Base-by-base conservation (phyloP, 208 protist genomes). In the Spironucleus salmonicida region DNA sequence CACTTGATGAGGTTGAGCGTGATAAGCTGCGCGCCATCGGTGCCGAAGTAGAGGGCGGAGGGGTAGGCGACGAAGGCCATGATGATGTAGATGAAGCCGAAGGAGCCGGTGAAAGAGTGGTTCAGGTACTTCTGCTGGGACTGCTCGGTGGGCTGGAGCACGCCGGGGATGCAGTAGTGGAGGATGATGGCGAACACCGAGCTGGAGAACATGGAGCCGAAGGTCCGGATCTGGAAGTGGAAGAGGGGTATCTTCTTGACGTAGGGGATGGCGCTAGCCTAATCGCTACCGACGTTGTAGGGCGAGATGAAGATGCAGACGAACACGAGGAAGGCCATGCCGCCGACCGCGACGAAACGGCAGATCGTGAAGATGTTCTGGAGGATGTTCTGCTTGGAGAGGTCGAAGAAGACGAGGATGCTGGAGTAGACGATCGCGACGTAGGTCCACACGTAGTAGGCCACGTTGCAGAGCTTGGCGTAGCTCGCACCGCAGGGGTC, bases 361-460 rank as follows among this genome's bases (percentile, higher is more conserved):
- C 61, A 67, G 23, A 13, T 30, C 15, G 61, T 67, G 61, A 67
- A 67, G 26, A 67, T 67, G 13, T 15, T 67, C 30, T 67, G 61
- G 15, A 67, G 61, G 61, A 67, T 34, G 26, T 67, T 67, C 30
- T 67, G 61, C 61, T 67, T 15, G 35, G 26, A 39, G 26, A 67
- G 35, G 30, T 67, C 61, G 30, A 67, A 67, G 61, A 67, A 67
- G 15, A 67, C 30, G 15, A 67, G 61, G 35, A 67, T n/a, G 30
- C 61, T 39, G 35, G 61, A 15, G 61, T 39, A 39, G 61, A 67
- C 61, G 15, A 67, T n/a, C 15, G 61, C 34, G 35, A 67, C 35
- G 30, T 30, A 67, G 23, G 35, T 15, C 61, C 61, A 67, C 13
- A 67, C 35, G 26, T 30, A 67, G 34, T 67, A 67, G 23, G 61